Percentiles rank a stretch among this genome's conserved stretches.
These are phyloP conservation scores for Globisporangium alternatum DNA, from an alignment of 352 stramenopile species.

Conservation along the genomic window DNA sequence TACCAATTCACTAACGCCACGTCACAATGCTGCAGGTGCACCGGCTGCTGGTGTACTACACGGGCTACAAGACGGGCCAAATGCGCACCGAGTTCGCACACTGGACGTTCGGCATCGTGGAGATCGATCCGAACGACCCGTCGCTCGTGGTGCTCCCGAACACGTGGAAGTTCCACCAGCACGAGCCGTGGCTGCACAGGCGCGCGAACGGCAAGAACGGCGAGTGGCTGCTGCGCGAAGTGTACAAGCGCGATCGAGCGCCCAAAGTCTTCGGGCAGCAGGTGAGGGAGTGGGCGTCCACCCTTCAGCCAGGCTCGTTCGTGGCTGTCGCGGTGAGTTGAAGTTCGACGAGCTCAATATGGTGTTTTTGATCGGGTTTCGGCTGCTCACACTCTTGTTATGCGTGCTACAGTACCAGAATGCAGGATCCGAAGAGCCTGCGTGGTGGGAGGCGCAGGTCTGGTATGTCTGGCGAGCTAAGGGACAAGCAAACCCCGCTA, in stretches of 20 bases:
- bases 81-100: constrained; percentile 61
- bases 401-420: constrained; percentile 57
- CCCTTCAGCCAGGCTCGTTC: constrained; percentile 51
- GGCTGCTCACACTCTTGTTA: background rate
- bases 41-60: constrained; percentile 84
- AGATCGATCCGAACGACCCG: constrained; percentile 76
- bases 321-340: constrained; percentile 59
- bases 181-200: constrained; percentile 55
- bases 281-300: constrained; percentile 59
- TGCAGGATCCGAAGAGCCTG: constrained; percentile 47
- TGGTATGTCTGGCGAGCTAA: constrained; percentile 79
- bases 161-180: constrained; percentile 67
- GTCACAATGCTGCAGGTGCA: constrained; percentile 31
- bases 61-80: constrained; percentile 69
- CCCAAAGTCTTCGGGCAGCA: constrained; percentile 44
- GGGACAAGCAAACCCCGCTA: constrained; percentile 46
- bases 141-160: constrained; percentile 61
- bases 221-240: constrained; percentile 61
- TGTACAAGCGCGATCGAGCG: constrained; percentile 42
- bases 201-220: constrained; percentile 72
- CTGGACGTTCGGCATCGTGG: constrained; percentile 71
- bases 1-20: background rate
- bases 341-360: background rate
- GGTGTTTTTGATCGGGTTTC: background rate
- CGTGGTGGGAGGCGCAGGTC: constrained; percentile 83